These are phyloP conservation scores for Protomyces pachydermus DNA, from an alignment of 1,139 yeast genomes.

Conservation along the genomic window DNA sequence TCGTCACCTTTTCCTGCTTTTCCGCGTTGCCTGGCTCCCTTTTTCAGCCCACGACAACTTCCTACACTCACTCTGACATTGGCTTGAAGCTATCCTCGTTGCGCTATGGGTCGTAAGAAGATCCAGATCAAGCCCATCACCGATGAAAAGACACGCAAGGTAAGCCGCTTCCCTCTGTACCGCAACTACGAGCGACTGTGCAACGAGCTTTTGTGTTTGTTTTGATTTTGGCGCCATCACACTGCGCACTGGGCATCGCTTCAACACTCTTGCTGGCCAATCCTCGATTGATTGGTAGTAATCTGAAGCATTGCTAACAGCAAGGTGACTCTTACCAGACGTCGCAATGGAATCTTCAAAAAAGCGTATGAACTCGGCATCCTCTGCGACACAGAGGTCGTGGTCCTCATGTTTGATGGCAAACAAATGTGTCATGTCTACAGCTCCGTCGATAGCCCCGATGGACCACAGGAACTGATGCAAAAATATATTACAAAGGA, in stretches of 20 bases:
- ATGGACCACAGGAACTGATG: conserved; percentile 13
- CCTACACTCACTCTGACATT: too few species aligned
- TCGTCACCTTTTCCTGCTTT: too few species aligned
- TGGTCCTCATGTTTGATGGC: conserved; percentile 29
- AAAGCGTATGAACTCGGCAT: conserved; percentile 31
- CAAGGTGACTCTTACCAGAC: conserved; percentile 30
- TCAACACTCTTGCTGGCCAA: background rate
- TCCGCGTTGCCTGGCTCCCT: too few species aligned
- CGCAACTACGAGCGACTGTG: background rate
- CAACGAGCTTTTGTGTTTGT: background rate
- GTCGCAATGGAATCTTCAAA: conserved; percentile 30
- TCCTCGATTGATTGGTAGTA: background rate
- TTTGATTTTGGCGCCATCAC: too few species aligned
- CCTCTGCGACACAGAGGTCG: conserved; percentile 29
- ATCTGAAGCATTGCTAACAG: background rate
- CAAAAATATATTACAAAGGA: conserved; percentile 27
- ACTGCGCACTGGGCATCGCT: too few species aligned
- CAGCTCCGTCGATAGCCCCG: conserved; percentile 12
- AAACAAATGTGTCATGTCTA: conserved; percentile 30
- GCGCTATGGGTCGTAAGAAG: conserved; percentile 26
- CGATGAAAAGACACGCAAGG: conserved; percentile 25
- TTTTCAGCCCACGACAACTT: too few species aligned
- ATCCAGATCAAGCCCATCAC: conserved; percentile 27
- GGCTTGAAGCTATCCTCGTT: too few species aligned
- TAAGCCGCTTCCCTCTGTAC: background rate